Evolutionary conservation across 2,329 filamentous ascomycete species (phyloP), one percentile per base, ranked within the genome.

Genomic region (Ustilaginoidea virens): DNA sequence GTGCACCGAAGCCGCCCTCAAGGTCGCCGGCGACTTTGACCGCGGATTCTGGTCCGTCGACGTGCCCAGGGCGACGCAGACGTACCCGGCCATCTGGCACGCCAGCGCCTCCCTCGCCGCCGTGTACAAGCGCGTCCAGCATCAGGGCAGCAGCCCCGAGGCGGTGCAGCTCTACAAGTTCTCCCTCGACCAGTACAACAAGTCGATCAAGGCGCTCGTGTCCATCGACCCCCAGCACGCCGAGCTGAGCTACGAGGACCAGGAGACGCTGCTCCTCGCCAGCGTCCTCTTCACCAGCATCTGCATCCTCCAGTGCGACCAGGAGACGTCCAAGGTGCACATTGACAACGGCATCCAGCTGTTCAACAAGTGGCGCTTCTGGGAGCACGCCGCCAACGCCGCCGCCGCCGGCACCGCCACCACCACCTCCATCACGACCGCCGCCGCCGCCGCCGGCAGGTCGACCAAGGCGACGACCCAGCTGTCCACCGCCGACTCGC

Each of bases 61-160:
- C n/a, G 5, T 31, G 7, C 27, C 23, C 5, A 16, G 25, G n/a
- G 33, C 33, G 7, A 29, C 33, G 13, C 31, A 28, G 23, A 22
- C 23, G 4, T 30, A 33, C 12, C 31, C 31, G 17, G 31, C 33
- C 5, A 31, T 36, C 7, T 33, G 31, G 33, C 33, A 36, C 11
- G 31, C 28, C 11, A 28, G 31, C 12, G 23, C 28, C 10, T 28
- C 31, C 6, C 23, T 34, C 6, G 18, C 30, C 10, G 29, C 24
- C 17, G 26, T 47, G 35, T 29, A 43, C 40, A 32, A 35, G 17
- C 35, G 36, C 31, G 18, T 26, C 8, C 9, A 16, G 36, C 21
- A 26, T 37, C 28, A 39, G 34, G 41, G 47, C 48, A 45, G 40
- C 46, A 46, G 33, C 39, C 34, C 27, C 30, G 26, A 35, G 38